phyloP scores from a whole-genome alignment of 164 flowering plant species.

The Nelumbo lutea region DNA sequence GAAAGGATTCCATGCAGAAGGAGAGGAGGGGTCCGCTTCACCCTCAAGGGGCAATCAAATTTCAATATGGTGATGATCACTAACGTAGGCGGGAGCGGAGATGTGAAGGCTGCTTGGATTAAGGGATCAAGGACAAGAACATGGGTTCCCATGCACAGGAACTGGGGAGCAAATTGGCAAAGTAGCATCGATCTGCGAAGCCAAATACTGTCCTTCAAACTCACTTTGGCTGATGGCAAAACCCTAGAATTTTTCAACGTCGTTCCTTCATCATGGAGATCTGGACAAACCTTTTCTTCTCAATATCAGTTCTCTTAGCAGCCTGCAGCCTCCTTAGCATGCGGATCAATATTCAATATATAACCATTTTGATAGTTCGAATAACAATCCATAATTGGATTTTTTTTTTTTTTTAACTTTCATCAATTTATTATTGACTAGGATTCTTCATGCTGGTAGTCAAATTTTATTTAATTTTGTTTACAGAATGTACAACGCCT shows the following conservation, averaged over 20 bases:
- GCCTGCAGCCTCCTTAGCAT: background rate
- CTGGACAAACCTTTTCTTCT: slow-evolving; percentile 69
- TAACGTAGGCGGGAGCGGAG: slow-evolving; percentile 73
- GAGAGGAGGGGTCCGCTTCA: slow-evolving; percentile 72
- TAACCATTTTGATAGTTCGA: too few species aligned
- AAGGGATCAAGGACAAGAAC: slow-evolving; percentile 34
- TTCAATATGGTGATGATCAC: slow-evolving; percentile 74
- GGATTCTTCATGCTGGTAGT: too few species aligned
- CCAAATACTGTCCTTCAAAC: slow-evolving; percentile 47
- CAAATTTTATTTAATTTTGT: too few species aligned
- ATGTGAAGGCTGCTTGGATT: slow-evolving; percentile 54
- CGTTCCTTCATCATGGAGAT: slow-evolving; percentile 60
- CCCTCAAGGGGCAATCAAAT: slow-evolving; percentile 60
- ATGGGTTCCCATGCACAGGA: slow-evolving; percentile 65
- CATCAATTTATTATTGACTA: too few species aligned
- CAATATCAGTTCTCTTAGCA: slow-evolving; percentile 37
- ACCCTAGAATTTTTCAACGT: slow-evolving; percentile 42
- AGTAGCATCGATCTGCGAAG: slow-evolving; percentile 37
- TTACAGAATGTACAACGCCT: too few species aligned
- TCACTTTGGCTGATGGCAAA: slow-evolving; percentile 49
- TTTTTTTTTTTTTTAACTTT: too few species aligned
- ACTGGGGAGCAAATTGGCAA: slow-evolving; percentile 92
- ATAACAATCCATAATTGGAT: too few species aligned
- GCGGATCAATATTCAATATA: too few species aligned
- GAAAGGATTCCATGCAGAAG: slow-evolving; percentile 59